These are phyloP conservation scores for Penicillium sp. DNA, from an alignment of 2,329 filamentous ascomycete genomes.

Conservation along the genomic window DNA sequence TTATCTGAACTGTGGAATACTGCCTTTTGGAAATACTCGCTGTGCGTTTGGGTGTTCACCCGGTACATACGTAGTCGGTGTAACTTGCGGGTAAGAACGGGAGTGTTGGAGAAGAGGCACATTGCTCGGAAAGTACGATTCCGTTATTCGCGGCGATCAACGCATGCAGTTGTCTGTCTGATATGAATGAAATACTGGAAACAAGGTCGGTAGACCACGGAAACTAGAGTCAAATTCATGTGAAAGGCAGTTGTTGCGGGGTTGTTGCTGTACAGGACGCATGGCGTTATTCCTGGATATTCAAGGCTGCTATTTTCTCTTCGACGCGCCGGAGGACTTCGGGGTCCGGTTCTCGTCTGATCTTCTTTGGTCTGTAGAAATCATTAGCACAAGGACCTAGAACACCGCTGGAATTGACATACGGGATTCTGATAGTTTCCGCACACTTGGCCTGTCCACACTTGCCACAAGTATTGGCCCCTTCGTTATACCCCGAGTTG, in stretches of 20 bases:
- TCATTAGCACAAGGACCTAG: slow-evolving; percentile 2
- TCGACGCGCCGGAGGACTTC: slow-evolving; percentile 38
- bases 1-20: neutral
- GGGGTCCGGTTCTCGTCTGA: slow-evolving; percentile 38
- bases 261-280: neutral
- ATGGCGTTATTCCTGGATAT: slow-evolving; percentile 5
- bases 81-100: neutral
- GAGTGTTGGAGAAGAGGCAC: neutral
- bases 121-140: neutral
- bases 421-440: slow-evolving; percentile 42
- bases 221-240: slow-evolving; percentile 4
- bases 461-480: slow-evolving; percentile 32
- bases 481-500: slow-evolving; percentile 30
- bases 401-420: slow-evolving; percentile 19
- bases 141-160: neutral
- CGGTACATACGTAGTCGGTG: neutral
- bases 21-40: neutral
- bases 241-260: neutral
- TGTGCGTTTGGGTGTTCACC: neutral
- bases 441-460: slow-evolving; percentile 42
- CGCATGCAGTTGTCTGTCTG: slow-evolving; percentile 1
- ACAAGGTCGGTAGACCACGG: neutral
- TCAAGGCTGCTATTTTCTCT: slow-evolving; percentile 34
- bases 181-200: neutral
- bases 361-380: slow-evolving; percentile 36